phyloP scores from a whole-genome alignment of 345 rosid genomes.

The Eucalyptus guilfoylei region DNA sequence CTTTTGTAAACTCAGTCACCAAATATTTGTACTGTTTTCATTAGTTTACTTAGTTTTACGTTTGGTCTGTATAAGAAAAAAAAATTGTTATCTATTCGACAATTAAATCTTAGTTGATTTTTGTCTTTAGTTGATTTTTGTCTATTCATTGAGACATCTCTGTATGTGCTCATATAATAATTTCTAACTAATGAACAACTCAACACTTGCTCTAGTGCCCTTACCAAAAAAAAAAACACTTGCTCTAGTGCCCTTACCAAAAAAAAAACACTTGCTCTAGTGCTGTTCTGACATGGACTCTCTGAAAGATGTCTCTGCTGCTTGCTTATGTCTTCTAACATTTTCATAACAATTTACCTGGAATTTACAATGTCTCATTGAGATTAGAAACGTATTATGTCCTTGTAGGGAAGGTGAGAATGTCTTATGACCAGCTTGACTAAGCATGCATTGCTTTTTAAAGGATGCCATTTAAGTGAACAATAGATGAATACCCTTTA shows the following conservation, averaged over 20 bases:
- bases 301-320: neutral
- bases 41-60: neutral
- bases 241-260: no score
- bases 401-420: neutral
- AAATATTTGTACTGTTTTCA: neutral
- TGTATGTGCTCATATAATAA: neutral
- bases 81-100: neutral
- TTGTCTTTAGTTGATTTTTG: neutral
- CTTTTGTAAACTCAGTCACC: neutral
- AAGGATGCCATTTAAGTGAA: neutral
- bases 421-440: neutral
- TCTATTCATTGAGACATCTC: neutral
- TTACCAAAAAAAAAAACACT: no score
- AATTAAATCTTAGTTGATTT: neutral
- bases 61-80: neutral
- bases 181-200: neutral
- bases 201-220: no score
- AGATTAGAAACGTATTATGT: neutral
- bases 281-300: neutral
- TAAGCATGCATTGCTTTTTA: neutral
- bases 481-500: neutral
- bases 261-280: no score
- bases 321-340: neutral
- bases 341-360: neutral
- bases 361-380: neutral